Conservation (phyloP, 176 grass and related monocot species). For the Juncus inflexus region DNA sequence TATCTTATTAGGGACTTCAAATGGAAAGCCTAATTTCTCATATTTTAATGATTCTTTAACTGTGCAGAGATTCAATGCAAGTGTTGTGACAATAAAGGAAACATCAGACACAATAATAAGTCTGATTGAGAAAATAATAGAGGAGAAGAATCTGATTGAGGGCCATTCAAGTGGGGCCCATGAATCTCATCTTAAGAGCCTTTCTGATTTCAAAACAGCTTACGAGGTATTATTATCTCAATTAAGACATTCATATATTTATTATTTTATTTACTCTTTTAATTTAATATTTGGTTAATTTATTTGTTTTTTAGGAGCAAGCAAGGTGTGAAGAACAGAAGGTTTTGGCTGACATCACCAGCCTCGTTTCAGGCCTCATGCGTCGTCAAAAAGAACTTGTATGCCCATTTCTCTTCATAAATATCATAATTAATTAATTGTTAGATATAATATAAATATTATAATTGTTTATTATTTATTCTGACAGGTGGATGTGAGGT, state of each 20-base stretch:
- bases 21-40: neutral
- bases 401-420: constrained; percentile 1
- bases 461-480: constrained; percentile 17
- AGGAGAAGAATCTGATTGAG: constrained; percentile 54
- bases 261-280: no score
- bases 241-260: neutral
- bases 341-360: constrained; percentile 68
- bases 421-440: neutral
- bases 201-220: constrained; percentile 74
- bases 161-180: constrained; percentile 55
- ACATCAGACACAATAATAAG: constrained; percentile 58
- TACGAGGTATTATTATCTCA: constrained; percentile 51
- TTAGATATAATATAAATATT: neutral
- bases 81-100: constrained; percentile 57
- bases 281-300: constrained; percentile 6
- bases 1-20: neutral
- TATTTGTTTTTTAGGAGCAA: constrained; percentile 47
- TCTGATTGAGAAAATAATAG: constrained; percentile 53
- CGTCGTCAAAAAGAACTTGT: constrained; percentile 81
- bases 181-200: constrained; percentile 64
- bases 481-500: constrained; percentile 65
- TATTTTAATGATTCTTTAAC: constrained; percentile 14
- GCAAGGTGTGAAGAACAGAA: constrained; percentile 74
- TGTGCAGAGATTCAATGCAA: constrained; percentile 59
- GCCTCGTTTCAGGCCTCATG: constrained; percentile 72